A percentile compares a stretch with the other conserved stretches of the same genome.
These are phyloP conservation scores for Selaginella moellendorffii DNA, from an alignment of 75 land plant genomes.

Conservation along the genomic window DNA sequence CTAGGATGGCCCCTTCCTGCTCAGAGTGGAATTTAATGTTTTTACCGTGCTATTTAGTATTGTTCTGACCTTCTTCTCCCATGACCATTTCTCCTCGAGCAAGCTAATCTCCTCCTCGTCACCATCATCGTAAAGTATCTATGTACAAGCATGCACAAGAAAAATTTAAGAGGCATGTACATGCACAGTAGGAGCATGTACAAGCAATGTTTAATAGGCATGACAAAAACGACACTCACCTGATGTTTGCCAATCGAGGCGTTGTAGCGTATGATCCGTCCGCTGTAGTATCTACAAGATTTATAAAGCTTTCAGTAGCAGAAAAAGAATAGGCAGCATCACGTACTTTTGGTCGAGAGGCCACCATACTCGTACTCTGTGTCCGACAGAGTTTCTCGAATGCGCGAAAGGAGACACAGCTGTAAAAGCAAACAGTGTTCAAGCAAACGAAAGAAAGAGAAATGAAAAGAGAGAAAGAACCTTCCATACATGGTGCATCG, in stretches of 20 bases:
- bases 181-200: too few species aligned
- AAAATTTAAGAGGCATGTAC: too few species aligned
- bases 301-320: conserved; percentile 1
- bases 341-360: conserved; percentile 26
- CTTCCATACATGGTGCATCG: too few species aligned
- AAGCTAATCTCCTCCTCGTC: not conserved
- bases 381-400: conserved; percentile 26
- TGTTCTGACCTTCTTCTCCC: not conserved
- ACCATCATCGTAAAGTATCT: conserved; percentile 1
- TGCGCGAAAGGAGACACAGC: too few species aligned
- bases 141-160: too few species aligned
- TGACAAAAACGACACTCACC: conserved; percentile 12
- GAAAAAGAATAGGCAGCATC: not conserved
- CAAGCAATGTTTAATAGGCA: not conserved
- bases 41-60: too few species aligned
- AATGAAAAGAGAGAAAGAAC: not conserved
- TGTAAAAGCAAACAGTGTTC: conserved; percentile 6
- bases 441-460: not conserved
- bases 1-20: too few species aligned
- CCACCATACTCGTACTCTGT: conserved; percentile 29
- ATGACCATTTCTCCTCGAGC: not conserved
- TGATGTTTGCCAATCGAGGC: conserved; percentile 27
- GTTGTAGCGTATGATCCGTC: conserved; percentile 37
- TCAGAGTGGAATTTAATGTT: too few species aligned
- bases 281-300: conserved; percentile 36